phyloP scores from a whole-genome alignment of 345 rosid species.

The Xanthoceras sorbifolium region DNA sequence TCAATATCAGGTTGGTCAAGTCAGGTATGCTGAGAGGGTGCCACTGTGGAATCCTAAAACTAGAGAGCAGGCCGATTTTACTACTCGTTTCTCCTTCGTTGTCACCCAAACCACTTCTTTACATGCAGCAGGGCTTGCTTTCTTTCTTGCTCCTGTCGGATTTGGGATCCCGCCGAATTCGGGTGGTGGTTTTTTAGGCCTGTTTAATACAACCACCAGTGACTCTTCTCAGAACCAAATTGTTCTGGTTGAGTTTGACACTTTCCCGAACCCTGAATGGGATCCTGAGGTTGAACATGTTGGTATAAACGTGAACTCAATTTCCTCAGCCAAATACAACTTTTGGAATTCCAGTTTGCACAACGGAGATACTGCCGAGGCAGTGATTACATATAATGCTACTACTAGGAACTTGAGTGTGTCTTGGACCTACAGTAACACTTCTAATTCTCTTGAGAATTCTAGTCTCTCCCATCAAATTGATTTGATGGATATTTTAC shows the following conservation, averaged over 20 bases:
- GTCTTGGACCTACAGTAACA: constrained; percentile 41
- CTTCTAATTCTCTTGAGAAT: constrained; percentile 31
- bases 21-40: constrained; percentile 27
- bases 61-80: constrained; percentile 33
- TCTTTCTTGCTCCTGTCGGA: constrained; percentile 40
- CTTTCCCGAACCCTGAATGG: constrained; percentile 27
- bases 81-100: constrained; percentile 35
- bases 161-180: constrained; percentile 48
- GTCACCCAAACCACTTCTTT: background rate
- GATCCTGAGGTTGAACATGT: constrained; percentile 31
- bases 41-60: constrained; percentile 37
- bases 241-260: constrained; percentile 37
- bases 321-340: constrained; percentile 23
- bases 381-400: constrained; percentile 36
- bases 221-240: constrained; percentile 27
- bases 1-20: constrained; percentile 36
- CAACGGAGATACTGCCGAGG: constrained; percentile 30
- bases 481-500: constrained; percentile 12
- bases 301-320: constrained; percentile 40
- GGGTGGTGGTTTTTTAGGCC: constrained; percentile 44
- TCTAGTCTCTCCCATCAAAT: constrained; percentile 15
- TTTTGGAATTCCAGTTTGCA: constrained; percentile 40
- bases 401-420: constrained; percentile 43
- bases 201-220: constrained; percentile 28
- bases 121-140: constrained; percentile 35